Base-by-base conservation (phyloP, 805 yeast species). In the Hanseniaspora lachancei region DNA sequence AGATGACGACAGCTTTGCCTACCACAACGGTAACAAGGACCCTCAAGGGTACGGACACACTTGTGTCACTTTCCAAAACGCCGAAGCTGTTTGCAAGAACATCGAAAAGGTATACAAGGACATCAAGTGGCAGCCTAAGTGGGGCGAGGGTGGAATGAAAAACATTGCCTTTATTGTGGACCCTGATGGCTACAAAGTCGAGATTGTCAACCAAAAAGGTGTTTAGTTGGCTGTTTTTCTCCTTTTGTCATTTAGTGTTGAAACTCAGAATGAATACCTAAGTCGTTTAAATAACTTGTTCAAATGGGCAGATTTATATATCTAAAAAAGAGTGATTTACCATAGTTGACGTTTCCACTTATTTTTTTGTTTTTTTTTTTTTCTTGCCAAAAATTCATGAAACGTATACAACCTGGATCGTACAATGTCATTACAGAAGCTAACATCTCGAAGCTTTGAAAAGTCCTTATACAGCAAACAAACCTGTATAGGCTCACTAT, bases 171-270 rank as follows among this genome's bases (percentile, higher is more conserved):
- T 87, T 62, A 68, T 91, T 55, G 73, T 75, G 58, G 98, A 91
- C 65, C 97, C 97, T 15, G 97, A 91, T 70, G 88, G 89, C 65
- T 93, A 91, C 73, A 76, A 82, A 57, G 74, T 91, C 62, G 95
- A 89, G 72, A 75, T 89, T 54, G 70, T 84, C 18, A 46, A 53
- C 47, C 50, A 53, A 32, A 21, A 21, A 12, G 56, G 56, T 29
- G 50, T 53, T 13, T 53, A 32, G 35, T 35, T 4, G 20, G 42
- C 5, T 36, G 8, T 2, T 36, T 27, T 27, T 27, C 8, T 27
- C 1, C 29, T 27, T 27, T 27, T 7, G 9, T n/a, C n/a, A n/a
- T n/a, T n/a, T n/a, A n/a, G n/a, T n/a, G n/a, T n/a, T n/a, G n/a
- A n/a, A n/a, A n/a, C n/a, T n/a, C n/a, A n/a, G n/a, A n/a, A n/a